Conservation (phyloP, 495 filamentous ascomycete genomes). For the Chaetomium tenue region DNA sequence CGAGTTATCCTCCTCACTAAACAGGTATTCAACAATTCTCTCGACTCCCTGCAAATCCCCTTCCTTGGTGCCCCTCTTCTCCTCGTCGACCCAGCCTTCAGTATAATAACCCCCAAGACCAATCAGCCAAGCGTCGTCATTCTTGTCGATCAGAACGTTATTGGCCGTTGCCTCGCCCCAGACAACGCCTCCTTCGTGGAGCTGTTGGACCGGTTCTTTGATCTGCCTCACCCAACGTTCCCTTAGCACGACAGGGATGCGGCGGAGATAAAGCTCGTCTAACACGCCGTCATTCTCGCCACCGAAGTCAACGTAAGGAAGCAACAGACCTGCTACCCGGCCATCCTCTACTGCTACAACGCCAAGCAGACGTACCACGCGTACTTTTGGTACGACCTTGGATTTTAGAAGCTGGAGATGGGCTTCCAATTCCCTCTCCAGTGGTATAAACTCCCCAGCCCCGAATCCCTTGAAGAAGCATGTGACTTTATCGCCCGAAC, state of each 20-base stretch:
- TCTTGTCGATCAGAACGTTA: neutral
- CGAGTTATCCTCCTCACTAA: conserved; percentile 11
- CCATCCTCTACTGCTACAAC: conserved; percentile 14
- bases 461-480: conserved; percentile 23
- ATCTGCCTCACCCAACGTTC: conserved; percentile 22
- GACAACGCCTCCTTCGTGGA: conserved; percentile 37
- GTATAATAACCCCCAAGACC: neutral
- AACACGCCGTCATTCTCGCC: conserved; percentile 6
- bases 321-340: conserved; percentile 12
- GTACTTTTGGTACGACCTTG: conserved; percentile 9
- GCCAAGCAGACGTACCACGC: conserved; percentile 18
- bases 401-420: conserved; percentile 10
- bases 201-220: conserved; percentile 24
- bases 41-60: conserved; percentile 41
- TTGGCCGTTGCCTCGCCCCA: conserved; percentile 8
- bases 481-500: conserved; percentile 16
- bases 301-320: conserved; percentile 14
- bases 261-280: neutral
- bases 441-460: conserved; percentile 1
- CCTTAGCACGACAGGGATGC: conserved; percentile 1
- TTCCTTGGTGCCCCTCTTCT: conserved; percentile 38
- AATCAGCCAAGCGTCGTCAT: conserved; percentile 5
- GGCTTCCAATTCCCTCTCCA: conserved; percentile 12
- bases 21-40: conserved; percentile 45
- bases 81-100: conserved; percentile 14